Base-by-base conservation (phyloP, 73 alveolate genomes). In the Paramecium sonneborni region DNA sequence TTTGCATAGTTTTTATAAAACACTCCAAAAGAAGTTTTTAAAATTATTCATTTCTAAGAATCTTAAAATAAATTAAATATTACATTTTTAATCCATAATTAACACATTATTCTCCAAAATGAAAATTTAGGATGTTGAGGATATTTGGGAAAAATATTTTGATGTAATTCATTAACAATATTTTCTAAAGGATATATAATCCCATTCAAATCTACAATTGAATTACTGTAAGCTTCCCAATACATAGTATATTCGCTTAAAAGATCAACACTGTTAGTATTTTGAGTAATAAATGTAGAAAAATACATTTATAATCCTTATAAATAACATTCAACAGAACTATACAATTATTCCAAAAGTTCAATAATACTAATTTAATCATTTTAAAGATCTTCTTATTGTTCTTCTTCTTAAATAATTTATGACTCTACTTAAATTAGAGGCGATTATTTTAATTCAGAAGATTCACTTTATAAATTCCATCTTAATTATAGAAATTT, bases 221-320 rank as follows among this genome's bases (percentile, higher is more conserved):
- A 18, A 79, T 79, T 79, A 34, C 76, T 79, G 41, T 79, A 79
- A 18, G 76, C 39, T 23, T 79, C 34, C 90, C 90, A 79, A 79
- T 79, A 79, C 44, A 46, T 30, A 9, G 6, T 26, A 26, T 79
- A 79, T 79, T 79, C 90, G 12, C 44, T 43, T 79, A 79, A 79
- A 12, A 41, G 15, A 44, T 79, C 90, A 3, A 43, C 14, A 43
- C 62, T 39, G 41, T 79, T 79, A 9, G 32, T 79, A 41, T 79
- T 26, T 15, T 4, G 0, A 18, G 23, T 79, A 0, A 24, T 44
- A 23, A 41, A 79, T 0, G 46, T n/a, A 41, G 23, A 24, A 23
- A 79, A 79, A 18, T 79, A 79, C 55, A 18, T 30, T 79, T 14
- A 43, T 20, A 79, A 11, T 3, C 76, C 90, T 79, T 43, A 6